These are phyloP conservation scores for Pseudogymnoascus sp. DNA, from an alignment of 2,329 filamentous ascomycete species.

Conservation along the genomic window DNA sequence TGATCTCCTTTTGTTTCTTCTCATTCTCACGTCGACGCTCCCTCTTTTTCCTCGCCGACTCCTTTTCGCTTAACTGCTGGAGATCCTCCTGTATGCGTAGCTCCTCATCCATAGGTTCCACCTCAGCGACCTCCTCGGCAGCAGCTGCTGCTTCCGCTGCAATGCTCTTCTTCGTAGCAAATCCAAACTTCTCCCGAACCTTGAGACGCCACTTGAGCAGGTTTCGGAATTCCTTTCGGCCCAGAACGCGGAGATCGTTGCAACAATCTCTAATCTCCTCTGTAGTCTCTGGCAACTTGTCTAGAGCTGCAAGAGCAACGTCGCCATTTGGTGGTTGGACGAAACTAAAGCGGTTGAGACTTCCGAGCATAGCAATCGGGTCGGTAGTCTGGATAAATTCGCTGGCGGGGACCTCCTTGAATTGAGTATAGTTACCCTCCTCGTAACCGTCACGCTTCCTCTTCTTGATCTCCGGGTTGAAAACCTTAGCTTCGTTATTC, in stretches of 20 bases:
- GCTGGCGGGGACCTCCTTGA: conserved; percentile 78
- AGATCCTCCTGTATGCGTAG: conserved; percentile 82
- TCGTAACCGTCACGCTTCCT: conserved; percentile 96
- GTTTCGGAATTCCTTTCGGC: conserved; percentile 87
- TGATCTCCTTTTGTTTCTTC: conserved; percentile 84
- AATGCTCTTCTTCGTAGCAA: conserved; percentile 57
- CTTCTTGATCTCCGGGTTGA: conserved; percentile 96
- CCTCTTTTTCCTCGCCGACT: conserved; percentile 68
- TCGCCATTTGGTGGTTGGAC: conserved; percentile 72
- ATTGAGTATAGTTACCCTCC: conserved; percentile 88
- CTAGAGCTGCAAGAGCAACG: conserved; percentile 75
- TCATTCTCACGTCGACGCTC: conserved; percentile 85
- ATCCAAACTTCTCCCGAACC: conserved; percentile 83
- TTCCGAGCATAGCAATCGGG: conserved; percentile 84
- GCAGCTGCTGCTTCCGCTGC: conserved; percentile 36
- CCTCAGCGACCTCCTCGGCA: conserved; percentile 62
- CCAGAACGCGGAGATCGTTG: conserved; percentile 77
- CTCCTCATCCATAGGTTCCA: conserved; percentile 92
- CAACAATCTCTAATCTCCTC: conserved; percentile 72
- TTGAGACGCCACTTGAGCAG: conserved; percentile 83
- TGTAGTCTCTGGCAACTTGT: conserved; percentile 80
- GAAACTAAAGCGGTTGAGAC: conserved; percentile 77
- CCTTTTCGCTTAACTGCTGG: conserved; percentile 71
- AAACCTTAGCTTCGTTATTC: conserved; percentile 97
- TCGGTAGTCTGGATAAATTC: conserved; percentile 93